phyloP scores from a whole-genome alignment of 2,329 filamentous ascomycete genomes.

The Laburnicola sp. region DNA sequence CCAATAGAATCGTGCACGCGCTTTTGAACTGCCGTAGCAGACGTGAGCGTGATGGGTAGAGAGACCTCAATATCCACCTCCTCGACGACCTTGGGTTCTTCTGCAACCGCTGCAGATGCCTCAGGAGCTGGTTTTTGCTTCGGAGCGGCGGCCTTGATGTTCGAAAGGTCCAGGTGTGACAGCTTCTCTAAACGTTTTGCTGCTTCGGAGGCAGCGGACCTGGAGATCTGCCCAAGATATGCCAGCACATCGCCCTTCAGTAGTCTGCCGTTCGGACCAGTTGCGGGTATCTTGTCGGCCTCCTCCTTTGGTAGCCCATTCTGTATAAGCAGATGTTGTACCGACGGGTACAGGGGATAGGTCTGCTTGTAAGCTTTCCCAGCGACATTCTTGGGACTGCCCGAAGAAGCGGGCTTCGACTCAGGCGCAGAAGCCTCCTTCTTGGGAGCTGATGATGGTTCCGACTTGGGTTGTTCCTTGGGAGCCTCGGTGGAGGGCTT shows the following conservation, averaged over 20 bases:
- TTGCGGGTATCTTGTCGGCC: slow-evolving; percentile 79
- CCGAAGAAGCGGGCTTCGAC: slow-evolving; percentile 27
- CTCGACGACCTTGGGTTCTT: slow-evolving; percentile 47
- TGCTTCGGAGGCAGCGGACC: slow-evolving; percentile 70
- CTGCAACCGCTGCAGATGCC: slow-evolving; percentile 48
- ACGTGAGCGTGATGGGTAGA: slow-evolving; percentile 75
- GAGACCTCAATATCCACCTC: slow-evolving; percentile 63
- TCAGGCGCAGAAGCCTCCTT: slow-evolving; percentile 40
- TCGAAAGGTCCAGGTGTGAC: slow-evolving; percentile 85
- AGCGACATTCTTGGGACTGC: slow-evolving; percentile 34
- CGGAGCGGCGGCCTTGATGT: slow-evolving; percentile 76
- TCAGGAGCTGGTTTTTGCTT: slow-evolving; percentile 49
- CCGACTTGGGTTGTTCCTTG: slow-evolving; percentile 35
- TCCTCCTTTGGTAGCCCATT: slow-evolving; percentile 76
- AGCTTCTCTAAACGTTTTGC: slow-evolving; percentile 74
- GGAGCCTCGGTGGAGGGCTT: slow-evolving; percentile 47
- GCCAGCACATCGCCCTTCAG: slow-evolving; percentile 95
- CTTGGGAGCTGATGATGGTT: slow-evolving; percentile 33
- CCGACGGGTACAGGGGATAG: slow-evolving; percentile 79
- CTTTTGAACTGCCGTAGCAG: slow-evolving; percentile 78
- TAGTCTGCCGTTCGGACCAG: slow-evolving; percentile 83
- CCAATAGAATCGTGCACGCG: slow-evolving; percentile 77
- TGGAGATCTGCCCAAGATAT: slow-evolving; percentile 77
- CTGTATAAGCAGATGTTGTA: slow-evolving; percentile 77
- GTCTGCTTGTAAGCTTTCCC: slow-evolving; percentile 64